Percentiles rank a stretch among this genome's conserved stretches.
Conservation (phyloP, 2,329 filamentous ascomycete species). For the Madurella fahalii region DNA sequence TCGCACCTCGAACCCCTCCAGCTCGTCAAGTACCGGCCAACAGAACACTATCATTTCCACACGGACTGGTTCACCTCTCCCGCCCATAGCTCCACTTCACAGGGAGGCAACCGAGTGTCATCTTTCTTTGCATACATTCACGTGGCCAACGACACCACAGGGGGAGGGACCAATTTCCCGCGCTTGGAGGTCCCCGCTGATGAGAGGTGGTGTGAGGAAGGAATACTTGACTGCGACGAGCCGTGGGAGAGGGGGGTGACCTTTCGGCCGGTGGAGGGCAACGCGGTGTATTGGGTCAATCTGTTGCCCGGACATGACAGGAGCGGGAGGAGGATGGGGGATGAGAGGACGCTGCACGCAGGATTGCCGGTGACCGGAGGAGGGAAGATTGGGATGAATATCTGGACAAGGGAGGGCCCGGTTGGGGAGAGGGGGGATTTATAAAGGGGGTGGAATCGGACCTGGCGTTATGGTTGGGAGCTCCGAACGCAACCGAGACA, state of each 20-base stretch:
- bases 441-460: neutral
- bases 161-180: conserved; percentile 49
- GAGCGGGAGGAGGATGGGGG: conserved; percentile 34
- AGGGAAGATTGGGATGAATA: conserved; percentile 49
- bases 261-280: conserved; percentile 44
- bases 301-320: conserved; percentile 21
- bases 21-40: conserved; percentile 43
- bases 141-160: conserved; percentile 37
- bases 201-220: conserved; percentile 38
- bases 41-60: conserved; percentile 47
- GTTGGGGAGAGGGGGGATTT: conserved; percentile 31
- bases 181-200: conserved; percentile 36
- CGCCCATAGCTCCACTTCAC: conserved; percentile 34
- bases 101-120: conserved; percentile 42
- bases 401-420: conserved; percentile 45
- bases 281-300: conserved; percentile 48
- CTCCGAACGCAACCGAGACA: neutral
- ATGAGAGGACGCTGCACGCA: conserved; percentile 43
- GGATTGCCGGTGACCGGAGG: conserved; percentile 44
- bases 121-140: conserved; percentile 48
- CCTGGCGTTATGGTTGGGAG: no score
- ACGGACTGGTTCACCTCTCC: conserved; percentile 48
- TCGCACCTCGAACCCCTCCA: conserved; percentile 44
- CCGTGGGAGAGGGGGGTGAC: conserved; percentile 45
- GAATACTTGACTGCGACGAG: conserved; percentile 45